Evolutionary conservation across 2,329 filamentous ascomycete species (phyloP), one percentile per base, ranked within the genome.

Genomic region (Aspergillus thermomutatus): DNA sequence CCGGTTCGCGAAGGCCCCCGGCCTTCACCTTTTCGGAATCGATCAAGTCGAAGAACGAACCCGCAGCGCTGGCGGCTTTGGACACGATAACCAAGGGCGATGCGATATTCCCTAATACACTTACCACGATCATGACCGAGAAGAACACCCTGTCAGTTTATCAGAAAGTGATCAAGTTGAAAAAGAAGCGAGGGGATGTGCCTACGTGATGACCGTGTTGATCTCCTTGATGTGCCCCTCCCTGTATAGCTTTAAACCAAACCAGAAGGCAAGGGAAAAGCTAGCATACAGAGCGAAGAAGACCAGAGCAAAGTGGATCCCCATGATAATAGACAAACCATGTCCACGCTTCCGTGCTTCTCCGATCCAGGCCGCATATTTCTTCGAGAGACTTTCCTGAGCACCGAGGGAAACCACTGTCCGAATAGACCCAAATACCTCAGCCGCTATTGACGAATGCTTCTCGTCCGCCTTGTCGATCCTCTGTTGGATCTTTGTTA

Each of bases 341-440:
- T 69, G 56, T 1, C 69, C 75, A 21, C 66, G 64, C 27, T 65
- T 67, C 7, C 69, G 65, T 1, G 77, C 69, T 53, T 78, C 69
- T 1, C 71, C 64, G 1, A 78, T 70, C 60, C 73, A 75, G 4
- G 55, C 26, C 0, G 59, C 62, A 54, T 80, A 79, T 50, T 73
- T 76, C 2, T 55, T 62, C 0, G 65, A 63, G 48, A 79, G 65
- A 4, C 69, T 64, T 1, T 61, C 59, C 60, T 80, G 71, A 0
- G 77, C 78, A 4, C 77, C 76, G 9, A 77, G 73, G 0, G 77
- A 74, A 3, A 76, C 68, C 1, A 80, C 72, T n/a, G 77, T 78
- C 9, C 77, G 72, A 25, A 79, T 74, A 0, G 76, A 73, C 1
- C 64, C 60, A 40, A 81, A 72, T 0, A 74, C 69, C 56, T 80